Evolutionary conservation across 208 protist species (phyloP), one percentile per base, ranked within the genome.

Genomic region (Phytomonas sp.): DNA sequence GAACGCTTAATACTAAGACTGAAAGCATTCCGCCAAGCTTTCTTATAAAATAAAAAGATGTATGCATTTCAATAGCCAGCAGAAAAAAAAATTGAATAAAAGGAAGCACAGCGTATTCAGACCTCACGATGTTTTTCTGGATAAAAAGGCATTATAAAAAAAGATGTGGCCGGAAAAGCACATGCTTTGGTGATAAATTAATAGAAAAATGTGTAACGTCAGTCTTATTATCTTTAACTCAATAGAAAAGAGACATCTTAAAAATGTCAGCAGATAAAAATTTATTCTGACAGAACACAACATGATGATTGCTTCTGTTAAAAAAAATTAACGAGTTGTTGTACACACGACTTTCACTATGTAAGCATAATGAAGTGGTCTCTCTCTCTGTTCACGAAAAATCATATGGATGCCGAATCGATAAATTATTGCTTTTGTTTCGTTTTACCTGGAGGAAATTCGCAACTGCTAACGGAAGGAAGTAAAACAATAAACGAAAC

Each of bases 401-500:
- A 20, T 51, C 13, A 51, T 20, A 51, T 4, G 4, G 9, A 51
- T 51, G 40, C 40, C 40, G 9, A 51, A 51, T 15, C 40, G 40
- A 51, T 51, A 51, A 51, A 51, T 15, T 51, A 51, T 51, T 51
- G 13, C 40, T 51, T 51, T 51, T 51, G 40, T 51, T 51, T 51
- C 40, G 40, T 51, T 51, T 17, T 51, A 20, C 40, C 4, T 51
- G 40, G 20, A 51, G 9, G 20, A 51, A 51, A 51, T 51, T 17
- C 40, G 40, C 40, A 51, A 51, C 40, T 51, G 9, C 40, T 51
- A 68, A 68, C 30, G 30, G 46, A 53, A 56, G 26, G n/a, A 70
- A 40, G 66, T 61, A 33, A 68, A 26, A 29, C 2, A 63, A 3
- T 68, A 37, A 62, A 59, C 32, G 36, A 68, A 68, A 68, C 64